Percentiles rank a stretch among this genome's conserved stretches.
phyloP scores from a whole-genome alignment of 805 yeast species.

The Wickerhamomyces queroliae region DNA sequence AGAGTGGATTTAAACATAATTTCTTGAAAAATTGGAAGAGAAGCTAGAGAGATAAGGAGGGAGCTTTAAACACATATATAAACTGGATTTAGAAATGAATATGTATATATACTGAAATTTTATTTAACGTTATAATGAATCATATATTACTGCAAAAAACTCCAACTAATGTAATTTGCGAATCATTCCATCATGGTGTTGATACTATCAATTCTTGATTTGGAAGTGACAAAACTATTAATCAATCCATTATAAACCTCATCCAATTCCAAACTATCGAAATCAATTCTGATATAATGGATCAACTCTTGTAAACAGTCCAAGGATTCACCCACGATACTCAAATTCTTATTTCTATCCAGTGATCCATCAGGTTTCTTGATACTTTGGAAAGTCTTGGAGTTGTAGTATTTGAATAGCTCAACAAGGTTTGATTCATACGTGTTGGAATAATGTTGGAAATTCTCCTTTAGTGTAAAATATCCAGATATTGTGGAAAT shows the following conservation, averaged over 20 bases:
- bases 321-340: constrained; percentile 36
- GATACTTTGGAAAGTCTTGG: constrained; percentile 29
- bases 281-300: constrained; percentile 12
- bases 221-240: constrained; percentile 5
- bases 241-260: constrained; percentile 9
- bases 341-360: constrained; percentile 26
- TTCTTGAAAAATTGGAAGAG: constrained; percentile 21
- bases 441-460: constrained; percentile 37
- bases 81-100: neutral
- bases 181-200: constrained; percentile 6
- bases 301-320: constrained; percentile 34
- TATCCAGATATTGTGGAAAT: constrained; percentile 43
- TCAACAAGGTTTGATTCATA: constrained; percentile 40
- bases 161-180: neutral
- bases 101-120: neutral
- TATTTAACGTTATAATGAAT: constrained; percentile 1
- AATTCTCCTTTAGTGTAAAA: constrained; percentile 47
- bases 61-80: neutral
- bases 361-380: constrained; percentile 15
- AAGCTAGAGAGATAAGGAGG: neutral
- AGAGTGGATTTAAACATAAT: constrained; percentile 9
- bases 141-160: too few relatives aligned
- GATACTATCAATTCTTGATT: constrained; percentile 10
- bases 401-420: constrained; percentile 44
- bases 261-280: constrained; percentile 9